Percentiles rank a stretch among this genome's conserved stretches.
phyloP scores from a whole-genome alignment of 1,284 basidiomycete species.

The Afroboletus lepidellus region DNA sequence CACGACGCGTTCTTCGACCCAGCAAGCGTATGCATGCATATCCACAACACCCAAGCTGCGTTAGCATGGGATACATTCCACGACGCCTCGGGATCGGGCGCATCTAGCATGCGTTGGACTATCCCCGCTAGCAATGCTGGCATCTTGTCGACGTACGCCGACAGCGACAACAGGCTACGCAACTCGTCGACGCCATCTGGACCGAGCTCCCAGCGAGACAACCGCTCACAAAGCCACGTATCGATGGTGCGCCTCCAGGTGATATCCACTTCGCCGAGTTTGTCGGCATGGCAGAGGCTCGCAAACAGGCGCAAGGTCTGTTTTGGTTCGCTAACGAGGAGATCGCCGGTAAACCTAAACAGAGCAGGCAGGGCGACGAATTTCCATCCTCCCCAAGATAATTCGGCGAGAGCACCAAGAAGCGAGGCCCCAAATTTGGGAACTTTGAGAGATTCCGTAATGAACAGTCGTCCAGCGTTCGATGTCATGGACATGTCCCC shows the following conservation, averaged over 20 bases:
- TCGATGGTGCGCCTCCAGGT: constrained; percentile 56
- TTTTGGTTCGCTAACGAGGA: constrained; percentile 43
- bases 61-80: constrained; percentile 41
- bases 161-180: constrained; percentile 51
- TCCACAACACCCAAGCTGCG: constrained; percentile 53
- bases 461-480: constrained; percentile 54
- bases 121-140: constrained; percentile 49
- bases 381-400: constrained; percentile 75
- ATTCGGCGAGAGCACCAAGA: constrained; percentile 56
- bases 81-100: constrained; percentile 32
- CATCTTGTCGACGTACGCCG: constrained; percentile 47
- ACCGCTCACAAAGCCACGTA: constrained; percentile 38
- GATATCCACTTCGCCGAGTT: constrained; percentile 53
- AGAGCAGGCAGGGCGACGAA: constrained; percentile 58
- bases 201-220: constrained; percentile 31
- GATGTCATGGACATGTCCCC: constrained; percentile 67
- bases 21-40: constrained; percentile 47
- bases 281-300: constrained; percentile 44
- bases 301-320: constrained; percentile 51
- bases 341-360: constrained; percentile 46
- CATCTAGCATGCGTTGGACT: constrained; percentile 44
- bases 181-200: constrained; percentile 40
- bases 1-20: constrained; percentile 37
- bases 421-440: constrained; percentile 51
- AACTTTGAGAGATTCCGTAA: constrained; percentile 46